Evolutionary conservation across 108 stramenopile genomes (phyloP).

Genomic region (Cyclotella cryptica): DNA sequence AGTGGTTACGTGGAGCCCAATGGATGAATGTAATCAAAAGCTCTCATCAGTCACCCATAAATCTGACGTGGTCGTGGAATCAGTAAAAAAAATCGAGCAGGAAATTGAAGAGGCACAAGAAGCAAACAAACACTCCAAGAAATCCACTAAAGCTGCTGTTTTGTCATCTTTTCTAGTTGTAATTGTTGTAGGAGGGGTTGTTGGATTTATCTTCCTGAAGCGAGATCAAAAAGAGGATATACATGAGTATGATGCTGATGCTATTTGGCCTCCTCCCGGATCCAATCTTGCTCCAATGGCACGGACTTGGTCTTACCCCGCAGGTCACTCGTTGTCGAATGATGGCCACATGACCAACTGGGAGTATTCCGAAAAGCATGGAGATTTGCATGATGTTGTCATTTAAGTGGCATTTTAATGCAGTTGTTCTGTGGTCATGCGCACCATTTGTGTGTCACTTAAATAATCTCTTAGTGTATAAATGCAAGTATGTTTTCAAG

Average conservation of each 20-base stretch:
- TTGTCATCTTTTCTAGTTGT: not conserved
- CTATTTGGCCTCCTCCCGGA: conserved; percentile 18
- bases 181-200: conserved; percentile 4
- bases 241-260: conserved; percentile 12
- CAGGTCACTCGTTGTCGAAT: conserved; percentile 24
- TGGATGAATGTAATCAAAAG: conserved; percentile 38
- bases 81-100: not conserved
- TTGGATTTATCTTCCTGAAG: not conserved
- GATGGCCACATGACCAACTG: conserved; percentile 5
- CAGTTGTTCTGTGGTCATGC: too few species aligned
- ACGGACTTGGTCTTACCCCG: conserved; percentile 39
- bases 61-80: not conserved
- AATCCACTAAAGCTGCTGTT: not conserved
- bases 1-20: conserved; percentile 33
- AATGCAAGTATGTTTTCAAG: too few species aligned
- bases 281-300: conserved; percentile 11
- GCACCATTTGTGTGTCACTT: too few species aligned
- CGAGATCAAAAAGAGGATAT: not conserved
- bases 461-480: too few species aligned
- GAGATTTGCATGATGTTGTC: conserved; percentile 40
- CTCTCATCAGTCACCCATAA: not conserved
- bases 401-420: too few species aligned
- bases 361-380: conserved; percentile 25
- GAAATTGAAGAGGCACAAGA: conserved; percentile 2
- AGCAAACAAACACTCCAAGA: not conserved